Percentiles rank a stretch among this genome's conserved stretches.
Conservation (phyloP, 2,329 filamentous ascomycete genomes). For the Boeremia lycopersici region DNA sequence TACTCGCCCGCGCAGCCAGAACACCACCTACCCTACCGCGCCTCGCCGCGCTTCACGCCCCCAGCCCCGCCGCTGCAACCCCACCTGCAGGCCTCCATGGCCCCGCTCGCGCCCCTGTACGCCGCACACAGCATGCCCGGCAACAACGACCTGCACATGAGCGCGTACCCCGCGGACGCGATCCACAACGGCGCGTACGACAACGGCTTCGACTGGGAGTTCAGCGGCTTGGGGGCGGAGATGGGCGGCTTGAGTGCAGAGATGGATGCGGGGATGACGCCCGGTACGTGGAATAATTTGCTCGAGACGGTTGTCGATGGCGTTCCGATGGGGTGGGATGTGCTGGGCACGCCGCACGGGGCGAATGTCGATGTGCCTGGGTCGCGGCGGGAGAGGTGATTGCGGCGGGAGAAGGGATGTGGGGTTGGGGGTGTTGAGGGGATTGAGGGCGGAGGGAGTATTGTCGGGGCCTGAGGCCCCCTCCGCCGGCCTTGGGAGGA, state of each 20-base stretch:
- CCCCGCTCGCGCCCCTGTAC: not conserved
- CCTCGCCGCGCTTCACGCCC: slow-evolving; percentile 32
- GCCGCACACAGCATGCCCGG: not conserved
- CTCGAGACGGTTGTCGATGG: slow-evolving; percentile 41
- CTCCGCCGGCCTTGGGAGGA: too few relatives aligned
- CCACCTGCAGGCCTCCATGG: too few relatives aligned
- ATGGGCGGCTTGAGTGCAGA: slow-evolving; percentile 10
- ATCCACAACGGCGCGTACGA: slow-evolving; percentile 22
- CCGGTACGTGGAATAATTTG: slow-evolving; percentile 45
- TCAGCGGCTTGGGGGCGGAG: slow-evolving; percentile 22
- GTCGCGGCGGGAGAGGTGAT: not conserved
- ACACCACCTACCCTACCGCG: slow-evolving; percentile 36
- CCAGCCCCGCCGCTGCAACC: too few relatives aligned
- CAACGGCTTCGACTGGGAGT: slow-evolving; percentile 43
- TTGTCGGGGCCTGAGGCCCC: too few relatives aligned
- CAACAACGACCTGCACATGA: slow-evolving; percentile 13
- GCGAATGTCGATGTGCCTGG: slow-evolving; percentile 3
- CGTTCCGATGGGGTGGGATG: slow-evolving; percentile 38
- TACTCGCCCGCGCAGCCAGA: slow-evolving; percentile 41
- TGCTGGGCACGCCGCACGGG: slow-evolving; percentile 4
- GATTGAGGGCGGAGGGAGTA: not conserved
- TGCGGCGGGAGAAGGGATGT: too few relatives aligned
- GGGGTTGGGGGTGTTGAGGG: not conserved
- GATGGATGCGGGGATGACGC: slow-evolving; percentile 36
- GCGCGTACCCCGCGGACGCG: slow-evolving; percentile 9